Evolutionary conservation across 495 filamentous ascomycete genomes (phyloP), one percentile per base, ranked within the genome.

Genomic region (Aspergillus leporis): DNA sequence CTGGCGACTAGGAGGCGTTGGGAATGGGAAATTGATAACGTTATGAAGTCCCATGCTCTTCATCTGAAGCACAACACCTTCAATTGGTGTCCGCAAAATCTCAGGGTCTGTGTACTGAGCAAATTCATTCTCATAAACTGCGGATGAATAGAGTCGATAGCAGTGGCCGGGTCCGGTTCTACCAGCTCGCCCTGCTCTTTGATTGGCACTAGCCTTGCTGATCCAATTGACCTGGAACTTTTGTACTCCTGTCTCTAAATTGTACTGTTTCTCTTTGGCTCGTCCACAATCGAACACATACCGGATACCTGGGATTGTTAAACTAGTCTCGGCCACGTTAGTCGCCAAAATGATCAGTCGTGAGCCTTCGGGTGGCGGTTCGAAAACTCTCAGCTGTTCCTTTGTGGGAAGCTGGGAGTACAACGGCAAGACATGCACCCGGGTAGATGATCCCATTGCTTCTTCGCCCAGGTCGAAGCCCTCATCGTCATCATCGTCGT

Each of bases 281-380:
- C 95, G 82, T 31, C 95, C 95, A 65, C 88, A 88, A 72, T 99
- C 95, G 61, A 99, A 96, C 16, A 99, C 95, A 66, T 97, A 99
- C 54, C 90, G 84, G 58, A 97, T 93, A 18, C 92, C 92, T 4
- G 95, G 95, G 45, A 99, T 99, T 0, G 95, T 99, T 56, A 99
- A 78, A 81, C 88, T 92, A 4, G 95, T 99, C 70, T 99, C 95
- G 0, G 95, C 95, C 22, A 99, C 90, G 70, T 99, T 99, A 21
- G 95, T 99, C 0, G 95, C 92, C 21, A 99, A 75, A 18, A 99
- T 89, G 58, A 98, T 90, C 9, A 96, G 82, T 5, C 95, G 86
- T 10, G 90, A 90, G 40, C 88, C 89, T 36, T 91, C 87, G 9
- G 95, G 93, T 0, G 92, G 87, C 2, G 86, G 81, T 45, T 96